Evolutionary conservation across 2,329 filamentous ascomycete species (phyloP).

Genomic region (Sporothrix schenckii): DNA sequence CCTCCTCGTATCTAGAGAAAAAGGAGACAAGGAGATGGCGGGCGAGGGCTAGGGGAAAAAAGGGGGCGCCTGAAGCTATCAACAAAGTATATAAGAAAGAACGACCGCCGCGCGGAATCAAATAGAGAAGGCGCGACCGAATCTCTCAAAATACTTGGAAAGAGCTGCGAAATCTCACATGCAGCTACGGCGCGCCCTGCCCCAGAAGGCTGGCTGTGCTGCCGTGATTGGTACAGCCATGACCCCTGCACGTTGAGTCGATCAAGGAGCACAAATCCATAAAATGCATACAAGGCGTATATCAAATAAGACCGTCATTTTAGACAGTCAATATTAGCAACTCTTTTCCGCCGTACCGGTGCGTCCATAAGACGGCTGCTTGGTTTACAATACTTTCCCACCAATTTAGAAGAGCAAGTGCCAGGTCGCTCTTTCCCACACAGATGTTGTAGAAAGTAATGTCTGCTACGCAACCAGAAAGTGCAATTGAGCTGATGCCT

Average conservation of each 20-base stretch:
- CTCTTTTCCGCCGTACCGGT: background rate
- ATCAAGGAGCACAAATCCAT: background rate
- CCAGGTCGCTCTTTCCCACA: slow-evolving; percentile 1
- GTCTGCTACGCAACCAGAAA: background rate
- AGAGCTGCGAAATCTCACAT: slow-evolving; percentile 6
- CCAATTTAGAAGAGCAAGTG: background rate
- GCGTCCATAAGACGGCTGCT: background rate
- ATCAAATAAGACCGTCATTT: no score
- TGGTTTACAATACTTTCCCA: background rate
- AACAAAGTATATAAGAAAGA: background rate
- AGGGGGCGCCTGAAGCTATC: background rate
- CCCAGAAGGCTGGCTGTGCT: background rate
- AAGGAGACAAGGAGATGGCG: background rate
- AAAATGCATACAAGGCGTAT: background rate
- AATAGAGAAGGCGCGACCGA: background rate
- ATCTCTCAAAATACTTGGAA: background rate
- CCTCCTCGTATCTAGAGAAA: background rate
- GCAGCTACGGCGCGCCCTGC: slow-evolving; percentile 4
- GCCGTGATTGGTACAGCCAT: slow-evolving; percentile 11
- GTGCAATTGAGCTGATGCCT: background rate
- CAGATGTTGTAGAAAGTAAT: background rate
- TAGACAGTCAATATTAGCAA: background rate
- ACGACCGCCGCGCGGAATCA: background rate
- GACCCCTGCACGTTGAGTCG: slow-evolving; percentile 6
- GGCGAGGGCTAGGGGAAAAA: background rate